Conservation (phyloP, 805 yeast genomes). For the Yarrowia sp. region DNA sequence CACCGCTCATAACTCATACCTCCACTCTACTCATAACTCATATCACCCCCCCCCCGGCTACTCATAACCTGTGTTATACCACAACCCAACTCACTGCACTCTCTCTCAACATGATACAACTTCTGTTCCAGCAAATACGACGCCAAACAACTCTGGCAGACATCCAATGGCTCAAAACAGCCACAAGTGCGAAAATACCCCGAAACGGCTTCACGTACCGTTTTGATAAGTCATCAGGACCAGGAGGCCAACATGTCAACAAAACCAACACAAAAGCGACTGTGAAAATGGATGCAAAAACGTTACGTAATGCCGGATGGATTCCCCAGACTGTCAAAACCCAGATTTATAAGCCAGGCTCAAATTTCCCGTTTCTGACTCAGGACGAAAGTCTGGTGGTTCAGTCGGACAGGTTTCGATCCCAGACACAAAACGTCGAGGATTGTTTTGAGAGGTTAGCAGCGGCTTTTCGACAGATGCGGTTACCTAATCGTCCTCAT, state of each 20-base stretch:
- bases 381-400: neutral
- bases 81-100: no score
- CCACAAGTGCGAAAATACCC: neutral
- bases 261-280: slow-evolving; percentile 66
- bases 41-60: no score
- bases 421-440: slow-evolving; percentile 4
- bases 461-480: neutral
- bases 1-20: no score
- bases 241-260: slow-evolving; percentile 87
- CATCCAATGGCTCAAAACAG: neutral
- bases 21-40: no score
- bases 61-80: no score
- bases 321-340: neutral
- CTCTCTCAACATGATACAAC: neutral
- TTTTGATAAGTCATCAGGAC: slow-evolving; percentile 67
- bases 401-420: neutral
- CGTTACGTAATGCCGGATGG: neutral
- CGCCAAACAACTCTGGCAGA: neutral
- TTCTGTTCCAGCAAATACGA: neutral
- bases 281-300: slow-evolving; percentile 41
- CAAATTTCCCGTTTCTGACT: neutral
- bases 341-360: neutral
- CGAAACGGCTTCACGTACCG: slow-evolving; percentile 8
- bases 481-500: neutral
- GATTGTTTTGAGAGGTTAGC: slow-evolving; percentile 14